Conservation (phyloP, 164 flowering plant species). For the Malania oleifera region DNA sequence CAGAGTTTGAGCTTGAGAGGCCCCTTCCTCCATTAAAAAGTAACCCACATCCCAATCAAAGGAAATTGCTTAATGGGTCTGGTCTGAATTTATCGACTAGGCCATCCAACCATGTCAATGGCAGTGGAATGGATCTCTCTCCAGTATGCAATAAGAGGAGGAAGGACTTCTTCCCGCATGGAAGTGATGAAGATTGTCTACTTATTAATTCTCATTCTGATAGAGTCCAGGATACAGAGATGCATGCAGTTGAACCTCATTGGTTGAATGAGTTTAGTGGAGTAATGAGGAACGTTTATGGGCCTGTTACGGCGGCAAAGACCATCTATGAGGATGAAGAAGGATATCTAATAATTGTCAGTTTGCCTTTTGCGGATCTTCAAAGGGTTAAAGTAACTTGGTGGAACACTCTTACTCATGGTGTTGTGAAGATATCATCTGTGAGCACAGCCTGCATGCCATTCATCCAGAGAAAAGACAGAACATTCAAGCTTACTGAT, state of each 20-base stretch:
- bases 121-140: constrained; percentile 11
- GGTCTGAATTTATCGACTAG: constrained; percentile 13
- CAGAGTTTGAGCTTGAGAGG: constrained; percentile 20
- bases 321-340: constrained; percentile 37
- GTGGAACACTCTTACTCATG: constrained; percentile 33
- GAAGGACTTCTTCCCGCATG: constrained; percentile 16
- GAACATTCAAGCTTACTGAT: constrained; percentile 37
- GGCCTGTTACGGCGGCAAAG: constrained; percentile 43
- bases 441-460: constrained; percentile 30
- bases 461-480: constrained; percentile 24
- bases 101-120: constrained; percentile 16
- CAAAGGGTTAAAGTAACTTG: constrained; percentile 38
- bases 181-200: constrained; percentile 11
- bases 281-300: constrained; percentile 33
- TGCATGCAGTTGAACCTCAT: constrained; percentile 22
- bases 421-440: constrained; percentile 30
- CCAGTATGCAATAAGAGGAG: constrained; percentile 14
- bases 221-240: constrained; percentile 17
- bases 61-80: constrained; percentile 14
- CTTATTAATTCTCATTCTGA: constrained; percentile 11
- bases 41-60: constrained; percentile 4
- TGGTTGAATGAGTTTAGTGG: constrained; percentile 37
- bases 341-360: constrained; percentile 31
- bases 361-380: constrained; percentile 34
- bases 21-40: constrained; percentile 13